Evolutionary conservation across 1,284 basidiomycete genomes (phyloP).

Genomic region (Ustilago sp.): DNA sequence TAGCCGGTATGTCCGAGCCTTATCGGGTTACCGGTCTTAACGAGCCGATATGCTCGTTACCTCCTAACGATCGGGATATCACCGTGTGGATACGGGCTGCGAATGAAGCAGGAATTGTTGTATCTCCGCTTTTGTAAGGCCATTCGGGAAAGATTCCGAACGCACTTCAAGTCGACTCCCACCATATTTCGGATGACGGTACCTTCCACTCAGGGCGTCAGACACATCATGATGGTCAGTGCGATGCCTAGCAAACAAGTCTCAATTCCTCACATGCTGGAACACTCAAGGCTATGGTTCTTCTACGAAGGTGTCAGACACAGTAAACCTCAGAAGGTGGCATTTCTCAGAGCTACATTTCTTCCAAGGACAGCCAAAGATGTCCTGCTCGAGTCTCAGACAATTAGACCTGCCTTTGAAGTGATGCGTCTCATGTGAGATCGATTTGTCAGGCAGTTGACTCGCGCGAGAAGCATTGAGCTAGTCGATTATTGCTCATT

Average conservation of each 20-base stretch:
- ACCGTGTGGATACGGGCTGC: no score
- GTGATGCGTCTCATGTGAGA: background rate
- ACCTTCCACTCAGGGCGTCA: no score
- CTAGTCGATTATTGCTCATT: no score
- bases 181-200: background rate
- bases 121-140: background rate
- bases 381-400: background rate
- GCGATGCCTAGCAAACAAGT: background rate
- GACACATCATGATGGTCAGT: no score
- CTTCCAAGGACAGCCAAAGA: background rate
- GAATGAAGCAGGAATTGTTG: no score
- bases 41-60: no score
- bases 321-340: background rate
- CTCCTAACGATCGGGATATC: no score
- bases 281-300: background rate
- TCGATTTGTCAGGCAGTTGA: no score
- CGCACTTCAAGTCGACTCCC: background rate
- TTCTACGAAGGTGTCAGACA: slow-evolving; percentile 6
- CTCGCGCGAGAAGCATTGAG: no score
- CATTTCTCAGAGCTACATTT: slow-evolving; percentile 2
- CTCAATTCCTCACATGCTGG: background rate
- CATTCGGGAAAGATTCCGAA: background rate
- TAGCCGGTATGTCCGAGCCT: no score
- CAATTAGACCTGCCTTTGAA: slow-evolving; percentile 6
- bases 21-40: no score